Conservation (phyloP, 2,329 filamentous ascomycete species). For the Diaporthe capsici region DNA sequence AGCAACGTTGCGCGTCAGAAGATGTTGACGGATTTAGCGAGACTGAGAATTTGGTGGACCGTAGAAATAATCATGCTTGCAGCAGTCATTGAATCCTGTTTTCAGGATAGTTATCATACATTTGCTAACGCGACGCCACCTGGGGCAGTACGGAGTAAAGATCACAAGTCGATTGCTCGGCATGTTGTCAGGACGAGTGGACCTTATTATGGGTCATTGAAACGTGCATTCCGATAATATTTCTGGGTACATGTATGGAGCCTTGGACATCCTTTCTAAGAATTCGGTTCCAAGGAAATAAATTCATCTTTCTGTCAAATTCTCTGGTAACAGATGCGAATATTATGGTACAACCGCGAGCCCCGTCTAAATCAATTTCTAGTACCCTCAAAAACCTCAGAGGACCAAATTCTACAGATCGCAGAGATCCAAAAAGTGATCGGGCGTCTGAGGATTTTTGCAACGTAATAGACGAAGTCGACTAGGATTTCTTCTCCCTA, state of each 20-base stretch:
- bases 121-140: neutral
- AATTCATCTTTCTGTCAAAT: neutral
- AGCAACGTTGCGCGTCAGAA: too few species aligned
- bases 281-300: neutral
- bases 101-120: neutral
- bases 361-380: neutral
- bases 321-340: neutral
- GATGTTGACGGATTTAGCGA: neutral
- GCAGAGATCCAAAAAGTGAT: neutral
- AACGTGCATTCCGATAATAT: neutral
- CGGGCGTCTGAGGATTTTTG: neutral
- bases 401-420: neutral
- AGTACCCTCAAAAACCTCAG: neutral
- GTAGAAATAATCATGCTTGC: neutral
- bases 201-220: neutral
- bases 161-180: neutral
- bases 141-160: neutral
- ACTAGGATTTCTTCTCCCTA: neutral
- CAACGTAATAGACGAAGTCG: neutral
- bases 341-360: neutral
- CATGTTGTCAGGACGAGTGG: neutral
- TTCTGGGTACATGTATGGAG: neutral
- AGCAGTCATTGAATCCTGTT: too few species aligned
- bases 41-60: neutral
- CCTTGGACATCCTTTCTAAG: neutral